phyloP scores from a whole-genome alignment of 208 protist genomes.

The Leishmania amazonensis region DNA sequence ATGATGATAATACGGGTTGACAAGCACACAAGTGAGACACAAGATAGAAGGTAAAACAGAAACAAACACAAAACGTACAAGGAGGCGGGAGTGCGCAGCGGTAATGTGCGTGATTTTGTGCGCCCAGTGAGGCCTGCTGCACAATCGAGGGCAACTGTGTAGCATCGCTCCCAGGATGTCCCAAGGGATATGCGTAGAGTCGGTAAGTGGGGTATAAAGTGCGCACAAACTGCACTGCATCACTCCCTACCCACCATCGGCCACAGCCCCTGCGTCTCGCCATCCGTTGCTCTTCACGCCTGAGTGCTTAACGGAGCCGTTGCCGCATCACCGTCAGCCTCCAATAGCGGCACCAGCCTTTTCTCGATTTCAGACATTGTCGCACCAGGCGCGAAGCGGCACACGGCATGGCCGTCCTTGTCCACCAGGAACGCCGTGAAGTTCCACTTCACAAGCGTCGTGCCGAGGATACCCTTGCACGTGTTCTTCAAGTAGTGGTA shows the following conservation, averaged over 20 bases:
- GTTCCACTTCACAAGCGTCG: slow-evolving; percentile 92
- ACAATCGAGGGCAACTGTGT: neutral
- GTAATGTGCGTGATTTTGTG: neutral
- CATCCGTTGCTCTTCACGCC: neutral
- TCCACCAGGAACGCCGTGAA: slow-evolving; percentile 94
- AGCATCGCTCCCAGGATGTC: neutral
- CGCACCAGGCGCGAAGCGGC: slow-evolving; percentile 74
- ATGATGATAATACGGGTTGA: neutral
- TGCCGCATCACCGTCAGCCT: neutral
- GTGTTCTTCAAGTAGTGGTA: slow-evolving; percentile 84
- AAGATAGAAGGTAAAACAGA: neutral
- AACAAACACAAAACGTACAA: neutral
- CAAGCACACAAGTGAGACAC: neutral
- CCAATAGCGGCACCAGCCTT: slow-evolving; percentile 61
- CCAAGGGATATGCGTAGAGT: neutral
- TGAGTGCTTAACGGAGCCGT: neutral
- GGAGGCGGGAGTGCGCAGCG: neutral
- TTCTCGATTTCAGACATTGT: slow-evolving; percentile 57
- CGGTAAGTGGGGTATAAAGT: neutral
- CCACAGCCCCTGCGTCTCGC: neutral
- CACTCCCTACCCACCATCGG: neutral
- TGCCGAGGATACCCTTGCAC: slow-evolving; percentile 61
- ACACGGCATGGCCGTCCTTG: slow-evolving; percentile 60
- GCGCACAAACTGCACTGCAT: neutral
- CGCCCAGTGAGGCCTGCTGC: neutral